Evolutionary conservation across 768 basidiomycete species (phyloP), one percentile per base, ranked within the genome.

Genomic region (Hirschioporus abietinus): DNA sequence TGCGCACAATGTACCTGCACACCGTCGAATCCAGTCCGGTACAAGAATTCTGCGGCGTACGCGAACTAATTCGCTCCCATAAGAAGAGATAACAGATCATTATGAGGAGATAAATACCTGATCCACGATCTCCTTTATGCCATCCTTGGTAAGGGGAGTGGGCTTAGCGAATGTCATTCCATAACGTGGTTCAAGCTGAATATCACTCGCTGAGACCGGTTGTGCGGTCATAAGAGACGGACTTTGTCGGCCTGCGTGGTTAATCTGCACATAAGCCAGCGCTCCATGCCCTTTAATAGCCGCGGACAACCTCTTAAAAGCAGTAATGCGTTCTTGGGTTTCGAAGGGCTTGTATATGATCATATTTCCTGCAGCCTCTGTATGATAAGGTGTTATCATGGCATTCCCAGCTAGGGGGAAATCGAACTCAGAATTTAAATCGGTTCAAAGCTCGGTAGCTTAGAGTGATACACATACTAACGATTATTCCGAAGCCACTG

Each of bases 1-100:
- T 93, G 90, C 1, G 90, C 91, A 8, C 75, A 84, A 72, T 92
- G 91, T 20, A 92, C 70, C 73, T 92, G 89, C 52, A 91, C 86
- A 72, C 88, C 87, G 72, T 90, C 87, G 70, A 86, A 87, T 88
- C 71, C 6, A 26, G 63, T 25, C 27, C 60, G 30, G 23, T 61
- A 34, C 74, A 15, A 52, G 42, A 52, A 52, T 10, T 52, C 42
- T 20, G 42, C 42, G 1, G 42, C 42, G 12, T 52, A 52, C 20
- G 42, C 42, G 12, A 52, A 52, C 42, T 52, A 20, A 12, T 20
- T 52, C 12, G 42, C 8, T 30, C 8, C 30, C 30, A 52, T 15
- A 1, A 52, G 42, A 10, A 6, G 42, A 52, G 20, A 2, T 3
- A 52, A 6, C 20, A 52, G 42, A 6, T 52, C 4, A 15, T 52